These are phyloP conservation scores for Eurotiales sp. DNA, from an alignment of 2,329 filamentous ascomycete species.

Conservation along the genomic window DNA sequence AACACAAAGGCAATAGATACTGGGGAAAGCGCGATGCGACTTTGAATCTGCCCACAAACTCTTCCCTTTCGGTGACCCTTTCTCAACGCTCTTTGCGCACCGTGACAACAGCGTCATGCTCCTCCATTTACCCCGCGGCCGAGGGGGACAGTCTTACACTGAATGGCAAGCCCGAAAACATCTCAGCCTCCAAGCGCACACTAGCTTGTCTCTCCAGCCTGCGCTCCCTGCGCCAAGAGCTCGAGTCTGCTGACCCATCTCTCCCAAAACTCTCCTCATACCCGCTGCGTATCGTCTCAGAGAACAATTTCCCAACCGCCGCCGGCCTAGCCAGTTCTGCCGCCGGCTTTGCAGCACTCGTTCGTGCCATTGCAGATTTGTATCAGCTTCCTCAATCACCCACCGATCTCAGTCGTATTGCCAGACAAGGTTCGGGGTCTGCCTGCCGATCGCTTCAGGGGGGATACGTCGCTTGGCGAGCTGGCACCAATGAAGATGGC, in stretches of 20 bases:
- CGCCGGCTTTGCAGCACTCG: slow-evolving; percentile 63
- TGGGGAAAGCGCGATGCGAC: slow-evolving; percentile 96
- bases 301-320: slow-evolving; percentile 99
- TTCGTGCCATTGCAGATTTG: slow-evolving; percentile 82
- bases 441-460: slow-evolving; percentile 92
- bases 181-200: slow-evolving; percentile 76
- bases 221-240: slow-evolving; percentile 67
- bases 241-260: slow-evolving; percentile 68
- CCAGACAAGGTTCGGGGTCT: slow-evolving; percentile 88
- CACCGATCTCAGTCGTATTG: slow-evolving; percentile 80
- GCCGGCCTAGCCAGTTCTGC: slow-evolving; percentile 71
- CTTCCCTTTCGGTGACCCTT: slow-evolving; percentile 92
- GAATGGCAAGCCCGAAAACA: slow-evolving; percentile 78
- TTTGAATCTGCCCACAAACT: slow-evolving; percentile 96
- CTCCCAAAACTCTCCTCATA: slow-evolving; percentile 77
- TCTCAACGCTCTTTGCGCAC: slow-evolving; percentile 91
- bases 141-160: slow-evolving; percentile 66
- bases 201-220: slow-evolving; percentile 91
- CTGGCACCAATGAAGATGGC: slow-evolving; percentile 71
- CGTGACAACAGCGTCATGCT: slow-evolving; percentile 92
- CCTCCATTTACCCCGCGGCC: slow-evolving; percentile 60
- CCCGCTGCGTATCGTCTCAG: slow-evolving; percentile 80
- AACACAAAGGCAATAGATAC: slow-evolving; percentile 52
- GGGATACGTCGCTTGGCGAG: slow-evolving; percentile 93
- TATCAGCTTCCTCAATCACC: slow-evolving; percentile 80